These are phyloP conservation scores for Dioscorea zingiberensis DNA, from an alignment of 106 monocot species.

Conservation along the genomic window DNA sequence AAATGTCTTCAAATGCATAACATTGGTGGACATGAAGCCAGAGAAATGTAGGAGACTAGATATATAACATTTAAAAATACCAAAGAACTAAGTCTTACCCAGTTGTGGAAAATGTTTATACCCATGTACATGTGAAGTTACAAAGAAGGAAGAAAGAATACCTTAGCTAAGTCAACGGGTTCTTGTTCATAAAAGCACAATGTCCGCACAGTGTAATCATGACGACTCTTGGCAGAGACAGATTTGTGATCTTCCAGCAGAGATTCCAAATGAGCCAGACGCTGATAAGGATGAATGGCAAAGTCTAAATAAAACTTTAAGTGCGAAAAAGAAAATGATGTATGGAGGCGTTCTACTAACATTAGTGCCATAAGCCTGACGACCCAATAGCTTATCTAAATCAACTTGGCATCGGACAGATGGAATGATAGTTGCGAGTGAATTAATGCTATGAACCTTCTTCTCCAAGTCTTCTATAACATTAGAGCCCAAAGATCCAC, in stretches of 20 bases:
- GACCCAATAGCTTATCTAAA: constrained; percentile 61
- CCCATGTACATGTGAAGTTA: background rate
- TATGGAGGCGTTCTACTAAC: constrained; percentile 29
- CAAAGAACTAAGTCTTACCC: background rate
- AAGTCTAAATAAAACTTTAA: background rate
- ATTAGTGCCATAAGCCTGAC: constrained; percentile 72
- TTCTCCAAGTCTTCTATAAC: constrained; percentile 48
- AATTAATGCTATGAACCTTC: constrained; percentile 59
- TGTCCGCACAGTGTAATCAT: constrained; percentile 62
- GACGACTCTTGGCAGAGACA: constrained; percentile 28
- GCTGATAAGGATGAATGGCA: constrained; percentile 32
- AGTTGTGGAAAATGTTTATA: too few species aligned
- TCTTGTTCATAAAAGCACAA: constrained; percentile 65
- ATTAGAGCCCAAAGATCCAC: constrained; percentile 8
- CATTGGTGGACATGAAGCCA: background rate
- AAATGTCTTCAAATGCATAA: background rate
- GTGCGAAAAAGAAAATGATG: background rate
- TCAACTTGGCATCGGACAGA: constrained; percentile 81
- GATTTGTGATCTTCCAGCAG: constrained; percentile 58
- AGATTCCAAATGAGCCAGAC: constrained; percentile 56
- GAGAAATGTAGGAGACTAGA: background rate
- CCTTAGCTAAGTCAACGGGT: constrained; percentile 64
- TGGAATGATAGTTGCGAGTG: constrained; percentile 61
- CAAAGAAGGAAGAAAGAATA: constrained; percentile 18
- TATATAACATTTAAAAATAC: background rate